phyloP scores from a whole-genome alignment of 2,329 filamentous ascomycete species.

The Nothophaeocryptopus gaeumannii region DNA sequence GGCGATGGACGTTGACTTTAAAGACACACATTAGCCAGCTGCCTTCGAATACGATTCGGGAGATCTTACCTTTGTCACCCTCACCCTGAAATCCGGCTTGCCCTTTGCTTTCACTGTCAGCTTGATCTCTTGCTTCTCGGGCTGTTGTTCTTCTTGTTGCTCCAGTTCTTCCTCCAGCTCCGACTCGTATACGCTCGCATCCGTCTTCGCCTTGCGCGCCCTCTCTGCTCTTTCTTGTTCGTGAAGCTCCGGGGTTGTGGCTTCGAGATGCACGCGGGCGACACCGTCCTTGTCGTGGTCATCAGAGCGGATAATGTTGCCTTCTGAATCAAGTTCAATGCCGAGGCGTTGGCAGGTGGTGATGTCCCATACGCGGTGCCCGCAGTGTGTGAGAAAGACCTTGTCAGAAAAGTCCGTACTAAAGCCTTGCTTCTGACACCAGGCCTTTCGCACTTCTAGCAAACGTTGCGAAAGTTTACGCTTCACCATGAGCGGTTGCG shows the following conservation, averaged over 20 bases:
- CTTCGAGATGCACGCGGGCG: conserved; percentile 68
- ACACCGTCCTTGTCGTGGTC: conserved; percentile 50
- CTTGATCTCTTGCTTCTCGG: conserved; percentile 35
- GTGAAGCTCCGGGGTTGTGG: conserved; percentile 67
- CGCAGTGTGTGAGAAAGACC: conserved; percentile 77
- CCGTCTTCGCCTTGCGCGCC: conserved; percentile 24
- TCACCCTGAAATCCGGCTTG: conserved; percentile 51
- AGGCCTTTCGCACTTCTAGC: conserved; percentile 64
- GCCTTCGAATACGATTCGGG: background rate
- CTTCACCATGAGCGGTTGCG: conserved; percentile 60
- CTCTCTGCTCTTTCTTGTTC: conserved; percentile 52
- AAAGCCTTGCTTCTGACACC: conserved; percentile 63
- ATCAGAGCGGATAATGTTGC: conserved; percentile 43
- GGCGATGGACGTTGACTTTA: conserved; percentile 56
- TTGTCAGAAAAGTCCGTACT: conserved; percentile 48
- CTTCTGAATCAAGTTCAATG: conserved; percentile 49
- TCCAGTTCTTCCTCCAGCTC: conserved; percentile 8
- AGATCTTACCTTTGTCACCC: conserved; percentile 45
- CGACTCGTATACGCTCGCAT: conserved; percentile 1
- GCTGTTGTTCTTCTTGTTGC: conserved; percentile 10
- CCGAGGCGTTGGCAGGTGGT: conserved; percentile 70
- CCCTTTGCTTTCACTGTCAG: conserved; percentile 54
- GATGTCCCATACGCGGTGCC: conserved; percentile 68
- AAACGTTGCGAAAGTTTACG: conserved; percentile 67
- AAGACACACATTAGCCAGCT: conserved; percentile 25